Evolutionary conservation across 2,329 filamentous ascomycete genomes (phyloP), one percentile per base, ranked within the genome.

Genomic region (Ophiostoma angusticollis): DNA sequence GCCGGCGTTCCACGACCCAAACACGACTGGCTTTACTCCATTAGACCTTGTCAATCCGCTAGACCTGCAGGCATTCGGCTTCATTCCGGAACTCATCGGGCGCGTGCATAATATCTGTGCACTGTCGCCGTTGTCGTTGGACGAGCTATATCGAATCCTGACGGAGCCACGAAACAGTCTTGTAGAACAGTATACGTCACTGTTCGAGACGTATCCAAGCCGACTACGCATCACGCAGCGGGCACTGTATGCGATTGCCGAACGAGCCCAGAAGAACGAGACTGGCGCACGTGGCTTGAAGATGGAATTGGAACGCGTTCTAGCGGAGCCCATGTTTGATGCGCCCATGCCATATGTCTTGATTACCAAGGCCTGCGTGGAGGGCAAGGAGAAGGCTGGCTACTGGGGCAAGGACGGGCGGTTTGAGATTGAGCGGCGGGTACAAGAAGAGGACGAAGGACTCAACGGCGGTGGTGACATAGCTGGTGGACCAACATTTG

Each of bases 41-140:
- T 65, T 91, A 1, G 82, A 89, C 48, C 70, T 91, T 17, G 72
- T 82, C 19, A 81, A 76, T 4, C 81, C 84, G 2, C 66, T 73
- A 9, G 82, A 93, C 51, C 64, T 93, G 2, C 84, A 93, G 58
- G 73, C 70, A 31, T 95, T 86, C 52, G 89, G 87, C 12, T 84
- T 95, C 54, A 95, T 95, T 39, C 87, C 87, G 1, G 87, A 95
- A 60, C 68, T 95, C n/a, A 81, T 96, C 38, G 91, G 91, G n/a
- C 82, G 91, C 14, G 77, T 98, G 34, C 89, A 93, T 37, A 84
- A 94, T 42, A 81, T 86, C 35, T 86, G 85, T 44, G 84, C 91
- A 0, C 72, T 98, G 0, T 80, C 84, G 12, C 78, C 85, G 0
- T 68, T 98, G 1, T 74, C 72, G 2, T 62, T 69, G 12, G 54